phyloP scores from a whole-genome alignment of 2,329 filamentous ascomycete species.

The Chaetomiaceae sp. region DNA sequence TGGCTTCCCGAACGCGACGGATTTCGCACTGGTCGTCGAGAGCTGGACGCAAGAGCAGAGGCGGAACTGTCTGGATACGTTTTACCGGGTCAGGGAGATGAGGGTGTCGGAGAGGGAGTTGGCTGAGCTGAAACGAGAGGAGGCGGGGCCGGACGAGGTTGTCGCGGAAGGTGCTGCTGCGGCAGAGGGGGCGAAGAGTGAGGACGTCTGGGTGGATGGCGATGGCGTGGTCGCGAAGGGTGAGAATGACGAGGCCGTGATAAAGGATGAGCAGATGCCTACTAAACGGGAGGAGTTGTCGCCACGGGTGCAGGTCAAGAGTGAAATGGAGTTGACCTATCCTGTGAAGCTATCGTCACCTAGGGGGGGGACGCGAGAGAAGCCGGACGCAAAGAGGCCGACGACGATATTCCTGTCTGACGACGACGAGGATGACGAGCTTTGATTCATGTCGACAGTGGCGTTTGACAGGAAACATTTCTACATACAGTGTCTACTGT shows the following conservation, averaged over 20 bases:
- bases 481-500: no score
- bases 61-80: constrained; percentile 70
- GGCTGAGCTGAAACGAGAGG: constrained; percentile 25
- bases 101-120: constrained; percentile 37
- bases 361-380: constrained; percentile 1
- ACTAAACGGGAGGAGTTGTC: not conserved
- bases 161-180: not conserved
- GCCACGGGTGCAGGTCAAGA: not conserved
- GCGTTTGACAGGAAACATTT: no score
- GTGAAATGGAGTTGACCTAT: no score
- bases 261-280: not conserved
- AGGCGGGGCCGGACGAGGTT: constrained; percentile 13
- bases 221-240: not conserved
- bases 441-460: constrained; percentile 10
- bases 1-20: constrained; percentile 69
- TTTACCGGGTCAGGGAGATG: constrained; percentile 67
- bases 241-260: not conserved
- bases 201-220: not conserved
- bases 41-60: constrained; percentile 82
- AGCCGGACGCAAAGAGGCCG: constrained; percentile 6
- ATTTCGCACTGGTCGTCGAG: constrained; percentile 89
- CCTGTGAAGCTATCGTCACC: not conserved
- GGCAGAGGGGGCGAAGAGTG: not conserved
- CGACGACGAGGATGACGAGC: constrained; percentile 27
- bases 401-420: constrained; percentile 22